Conservation (phyloP, 2,329 filamentous ascomycete genomes). For the Xylariaceae sp. region DNA sequence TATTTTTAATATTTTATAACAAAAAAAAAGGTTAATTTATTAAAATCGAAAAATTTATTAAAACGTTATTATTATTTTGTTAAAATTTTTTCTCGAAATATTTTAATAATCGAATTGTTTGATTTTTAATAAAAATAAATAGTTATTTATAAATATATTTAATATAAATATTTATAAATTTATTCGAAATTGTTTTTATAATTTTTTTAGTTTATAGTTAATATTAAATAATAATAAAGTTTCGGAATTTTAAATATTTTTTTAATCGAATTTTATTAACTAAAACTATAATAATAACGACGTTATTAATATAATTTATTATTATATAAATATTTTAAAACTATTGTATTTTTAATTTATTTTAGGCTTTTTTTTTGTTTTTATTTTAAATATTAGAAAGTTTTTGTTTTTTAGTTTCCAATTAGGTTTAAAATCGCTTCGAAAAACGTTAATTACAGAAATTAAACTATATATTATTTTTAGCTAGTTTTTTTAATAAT, state of each 20-base stretch:
- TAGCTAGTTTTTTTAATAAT: background rate
- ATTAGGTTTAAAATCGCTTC: too few relatives aligned
- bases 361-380: background rate
- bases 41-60: background rate
- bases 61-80: background rate
- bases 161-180: background rate
- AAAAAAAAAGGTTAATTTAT: too few relatives aligned
- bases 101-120: too few relatives aligned
- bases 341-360: background rate
- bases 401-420: too few relatives aligned
- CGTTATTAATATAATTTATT: background rate
- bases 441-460: too few relatives aligned
- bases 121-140: background rate
- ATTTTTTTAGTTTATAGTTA: background rate
- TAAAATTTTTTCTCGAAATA: background rate
- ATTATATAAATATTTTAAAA: background rate
- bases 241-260: background rate
- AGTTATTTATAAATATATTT: background rate
- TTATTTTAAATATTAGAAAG: too few relatives aligned
- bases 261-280: background rate
- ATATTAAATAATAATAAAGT: too few relatives aligned
- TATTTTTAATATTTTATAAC: background rate
- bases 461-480: background rate
- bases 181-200: background rate
- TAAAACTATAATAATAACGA: too few relatives aligned